Evolutionary conservation across 1,284 basidiomycete genomes (phyloP), one percentile per base, ranked within the genome.

Genomic region (Fomitopsis pinicola): DNA sequence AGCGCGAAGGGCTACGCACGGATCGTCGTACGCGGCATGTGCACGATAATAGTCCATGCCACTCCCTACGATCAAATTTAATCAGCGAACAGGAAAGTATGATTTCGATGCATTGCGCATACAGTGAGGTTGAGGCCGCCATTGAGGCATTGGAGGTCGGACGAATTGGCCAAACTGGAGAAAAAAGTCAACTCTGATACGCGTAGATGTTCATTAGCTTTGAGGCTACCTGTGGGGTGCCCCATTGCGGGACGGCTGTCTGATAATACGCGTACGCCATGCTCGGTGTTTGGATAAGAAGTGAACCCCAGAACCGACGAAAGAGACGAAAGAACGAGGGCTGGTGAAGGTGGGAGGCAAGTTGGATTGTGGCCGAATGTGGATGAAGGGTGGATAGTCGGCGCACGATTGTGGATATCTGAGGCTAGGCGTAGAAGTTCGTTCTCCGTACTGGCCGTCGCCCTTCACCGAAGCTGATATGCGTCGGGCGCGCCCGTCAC

Each of bases 1-100:
- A 22, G n/a, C 22, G 30, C 19, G 56, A 40, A 5, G 12, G 5
- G 26, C 17, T 7, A 58, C 44, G 50, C 71, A 87, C 85, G 80
- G 77, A 71, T 87, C 84, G 55, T 80, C 75, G 66, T 77, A 80
- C 54, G 73, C 68, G 33, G 84, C 81, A 68, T 86, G 85, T 15
- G 87, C 86, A 48, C 79, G 78, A 73, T 83, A 88, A 69, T 80
- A 88, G 67, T 88, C 85, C 60, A 75, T 66, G 17, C 85, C 86
- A 59, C 78, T 75, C 85, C 84, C 84, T 86, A 68, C 64, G 58
- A 60, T 64, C 63, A 56, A 57, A n/a, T 5, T 22, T 22, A 2
- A 19, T 62, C 12, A 64, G 59, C 35, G 12, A 40, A 8, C 42
- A 26, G 3, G 55, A 60, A 26, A 67, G 57, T 15, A 5, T 15